phyloP scores from a whole-genome alignment of 306 rosid genomes.

The apple (Malus domestica) region ASM211411v1 NC_041804.1:23069001-23069500 shows the following conservation, averaged over 20 bases:
- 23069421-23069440: background rate
- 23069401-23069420: background rate
- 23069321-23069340: background rate
- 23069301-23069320: background rate
- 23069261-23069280: background rate
- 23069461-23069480: background rate
- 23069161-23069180: constrained; percentile 88
- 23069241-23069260: background rate
- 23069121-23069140: constrained; percentile 88
- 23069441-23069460: background rate
- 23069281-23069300: background rate
- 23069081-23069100: background rate
- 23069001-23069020: background rate
- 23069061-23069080: background rate
- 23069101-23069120: constrained; percentile 78
- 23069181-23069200: constrained; percentile 40
- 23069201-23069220: background rate
- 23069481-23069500: background rate
- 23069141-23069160: constrained; percentile 92
- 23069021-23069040: background rate
- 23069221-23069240: background rate
- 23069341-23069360: background rate
- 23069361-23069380: background rate
- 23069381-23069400: background rate
- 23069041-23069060: background rate